Conservation (phyloP, 2,329 filamentous ascomycete species). For the Penicillium sp. region DNA sequence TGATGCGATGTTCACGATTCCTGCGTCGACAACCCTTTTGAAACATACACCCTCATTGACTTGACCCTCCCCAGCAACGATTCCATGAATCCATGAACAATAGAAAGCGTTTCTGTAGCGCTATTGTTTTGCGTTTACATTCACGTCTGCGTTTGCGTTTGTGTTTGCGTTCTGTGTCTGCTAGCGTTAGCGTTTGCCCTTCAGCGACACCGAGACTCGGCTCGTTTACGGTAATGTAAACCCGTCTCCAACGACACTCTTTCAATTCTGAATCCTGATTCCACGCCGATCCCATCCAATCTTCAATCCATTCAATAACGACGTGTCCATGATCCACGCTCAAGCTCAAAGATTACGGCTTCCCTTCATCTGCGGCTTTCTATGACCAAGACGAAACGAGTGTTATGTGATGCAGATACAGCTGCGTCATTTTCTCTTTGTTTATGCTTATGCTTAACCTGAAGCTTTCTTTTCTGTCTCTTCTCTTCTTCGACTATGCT, state of each 20-base stretch:
- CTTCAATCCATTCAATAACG: slow-evolving; percentile 1
- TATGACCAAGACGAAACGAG: slow-evolving; percentile 11
- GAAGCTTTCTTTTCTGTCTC: not conserved
- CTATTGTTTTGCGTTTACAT: slow-evolving; percentile 8
- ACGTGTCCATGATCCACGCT: slow-evolving; percentile 23
- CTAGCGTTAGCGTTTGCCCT: slow-evolving; percentile 5
- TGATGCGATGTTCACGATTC: not conserved
- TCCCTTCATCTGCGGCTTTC: not conserved
- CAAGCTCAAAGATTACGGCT: slow-evolving; percentile 16
- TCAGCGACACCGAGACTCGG: not conserved
- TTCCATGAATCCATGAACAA: slow-evolving; percentile 26
- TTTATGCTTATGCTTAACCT: not conserved
- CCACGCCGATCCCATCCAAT: not conserved
- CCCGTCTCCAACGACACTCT: not conserved
- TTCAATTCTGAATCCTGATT: not conserved
- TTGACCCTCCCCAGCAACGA: slow-evolving; percentile 4
- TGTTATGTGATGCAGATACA: slow-evolving; percentile 12
- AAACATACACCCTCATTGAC: not conserved
- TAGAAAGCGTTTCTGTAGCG: slow-evolving; percentile 30
- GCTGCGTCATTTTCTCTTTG: not conserved
- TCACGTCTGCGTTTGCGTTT: not conserved
- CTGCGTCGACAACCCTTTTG: not conserved
- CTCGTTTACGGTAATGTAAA: not conserved
- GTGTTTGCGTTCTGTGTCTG: too few relatives aligned
- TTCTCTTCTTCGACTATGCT: not conserved